Percentiles rank a stretch among this genome's conserved stretches.
Evolutionary conservation across 495 filamentous ascomycete genomes (phyloP).

Genomic region (Aspergillus coremiiformis): DNA sequence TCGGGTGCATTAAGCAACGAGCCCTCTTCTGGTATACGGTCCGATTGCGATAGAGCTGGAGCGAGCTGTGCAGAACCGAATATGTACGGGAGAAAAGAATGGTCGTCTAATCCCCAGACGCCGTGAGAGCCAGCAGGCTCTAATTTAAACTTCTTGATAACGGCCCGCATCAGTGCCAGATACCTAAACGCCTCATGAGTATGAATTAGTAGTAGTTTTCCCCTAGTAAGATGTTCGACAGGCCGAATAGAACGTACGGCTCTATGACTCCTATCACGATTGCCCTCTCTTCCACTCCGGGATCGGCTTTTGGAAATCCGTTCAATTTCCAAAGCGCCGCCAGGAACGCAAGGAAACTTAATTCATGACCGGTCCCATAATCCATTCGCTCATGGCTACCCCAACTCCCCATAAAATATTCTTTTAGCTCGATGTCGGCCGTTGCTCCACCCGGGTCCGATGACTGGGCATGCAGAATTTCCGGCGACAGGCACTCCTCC

Average conservation of each 20-base stretch:
- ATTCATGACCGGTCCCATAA: slow-evolving; percentile 93
- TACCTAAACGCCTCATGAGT: slow-evolving; percentile 48
- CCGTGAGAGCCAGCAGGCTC: slow-evolving; percentile 93
- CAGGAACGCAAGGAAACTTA: slow-evolving; percentile 89
- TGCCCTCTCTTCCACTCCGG: slow-evolving; percentile 58
- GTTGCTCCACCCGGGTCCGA: slow-evolving; percentile 22
- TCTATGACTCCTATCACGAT: slow-evolving; percentile 78
- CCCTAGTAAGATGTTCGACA: too few relatives aligned
- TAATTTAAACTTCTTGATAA: slow-evolving; percentile 88
- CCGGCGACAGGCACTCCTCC: slow-evolving; percentile 49
- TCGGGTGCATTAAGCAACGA: slow-evolving; percentile 64
- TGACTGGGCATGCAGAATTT: slow-evolving; percentile 36
- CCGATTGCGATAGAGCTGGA: slow-evolving; percentile 58
- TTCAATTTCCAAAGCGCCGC: slow-evolving; percentile 85
- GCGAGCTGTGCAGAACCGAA: slow-evolving; percentile 84
- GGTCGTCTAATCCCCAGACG: slow-evolving; percentile 97
- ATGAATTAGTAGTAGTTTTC: not conserved
- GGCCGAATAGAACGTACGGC: slow-evolving; percentile 67
- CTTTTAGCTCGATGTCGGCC: slow-evolving; percentile 58
- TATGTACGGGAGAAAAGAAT: slow-evolving; percentile 94
- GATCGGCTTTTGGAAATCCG: slow-evolving; percentile 49
- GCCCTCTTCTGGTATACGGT: slow-evolving; percentile 65
- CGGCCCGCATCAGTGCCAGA: slow-evolving; percentile 65
- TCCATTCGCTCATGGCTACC: slow-evolving; percentile 85
- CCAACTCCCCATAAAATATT: slow-evolving; percentile 81